Base-by-base conservation (phyloP, 2,329 filamentous ascomycete species). In the Arthrinium phaeospermum region DNA sequence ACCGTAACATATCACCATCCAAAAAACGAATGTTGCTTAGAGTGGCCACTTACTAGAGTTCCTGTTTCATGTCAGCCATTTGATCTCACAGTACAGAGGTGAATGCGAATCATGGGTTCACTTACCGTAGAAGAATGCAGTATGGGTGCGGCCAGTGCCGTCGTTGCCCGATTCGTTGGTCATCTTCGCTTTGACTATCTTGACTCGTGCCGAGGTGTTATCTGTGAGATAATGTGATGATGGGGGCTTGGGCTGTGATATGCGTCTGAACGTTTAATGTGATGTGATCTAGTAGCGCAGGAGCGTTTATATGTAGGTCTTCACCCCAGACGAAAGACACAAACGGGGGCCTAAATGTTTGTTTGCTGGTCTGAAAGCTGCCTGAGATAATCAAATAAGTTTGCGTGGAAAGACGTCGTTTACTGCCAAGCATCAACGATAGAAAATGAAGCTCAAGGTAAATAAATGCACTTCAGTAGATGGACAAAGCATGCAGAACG, bases 91-190 rank as follows among this genome's bases (percentile, higher is more conserved):
- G 51, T 4, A 24, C 30, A 7, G 44, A n/a, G 22, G 24, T 34
- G 19, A 27, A 41, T 30, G 24, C n/a, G 2, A 10, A 10, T 45
- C 30, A 37, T 22, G 3, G 37, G 22, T n/a, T 71, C 24, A 75
- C 80, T 74, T 76, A 88, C 89, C 89, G 72, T 91, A 91, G 78
- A 91, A 90, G 79, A 91, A 91, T 34, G 85, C 87, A 3, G 85
- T 84, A 57, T 81, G 74, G 14, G 78, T 77, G 45, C 70, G 70
- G 24, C 76, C 76, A 22, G 74, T 57, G 81, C 80, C 68, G 4
- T 57, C 68, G 14, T 68, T 68, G n/a, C 27, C 24, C 44, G 67
- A 19, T 12, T 37, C 22, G 34, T 24, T 22, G 22, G 57, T 14
- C 57, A 64, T 64, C 8, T 13, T 41, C 6, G 22, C 22, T 64